Evolutionary conservation across 2,329 filamentous ascomycete species (phyloP), one percentile per base, ranked within the genome.

Genomic region (Curvularia lunata): DNA sequence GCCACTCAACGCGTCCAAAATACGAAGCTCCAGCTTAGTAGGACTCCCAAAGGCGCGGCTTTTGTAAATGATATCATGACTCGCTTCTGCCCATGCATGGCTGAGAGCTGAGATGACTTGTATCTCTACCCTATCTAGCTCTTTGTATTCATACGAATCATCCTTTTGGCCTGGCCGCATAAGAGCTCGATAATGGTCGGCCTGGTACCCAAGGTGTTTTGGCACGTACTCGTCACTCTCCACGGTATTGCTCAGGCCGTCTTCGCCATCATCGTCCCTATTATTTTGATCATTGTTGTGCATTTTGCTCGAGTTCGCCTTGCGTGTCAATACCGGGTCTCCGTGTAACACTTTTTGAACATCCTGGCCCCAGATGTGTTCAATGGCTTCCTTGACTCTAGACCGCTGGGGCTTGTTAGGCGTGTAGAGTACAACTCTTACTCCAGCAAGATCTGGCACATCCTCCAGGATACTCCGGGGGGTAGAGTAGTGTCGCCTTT

Each of bases 11-110:
- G 62, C 46, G 41, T 66, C 62, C 3, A 66, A 43, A 7, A 59
- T 60, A 1, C 52, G 50, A n/a, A 23, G 16, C 18, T 50, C 48
- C 25, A 19, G 2, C 9, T 18, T 21, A 4, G 13, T 30, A 8
- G 59, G 57, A 9, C 7, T 40, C 1, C 62, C 64, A 19, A 59
- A 58, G 4, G 46, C 56, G 19, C 53, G 30, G 12, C 48, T 55
- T n/a, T 75, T 74, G 54, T 74, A 74, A 18, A 70, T 53, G 25
- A 34, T 1, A 6, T 73, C 69, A 28, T 75, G 73, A 6, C 68
- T 64, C 3, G 66, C 60, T 41, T 74, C 65, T 1, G 72, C 68
- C 68, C 71, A 73, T 1, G 62, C 65, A 43, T 72, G 67, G 21
- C 61, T 61, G 1, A 74, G 48, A 1, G 66, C 60, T 1, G 69